Conservation (phyloP, 805 yeast species). For the Metschnikowia drakensbergensis region DNA sequence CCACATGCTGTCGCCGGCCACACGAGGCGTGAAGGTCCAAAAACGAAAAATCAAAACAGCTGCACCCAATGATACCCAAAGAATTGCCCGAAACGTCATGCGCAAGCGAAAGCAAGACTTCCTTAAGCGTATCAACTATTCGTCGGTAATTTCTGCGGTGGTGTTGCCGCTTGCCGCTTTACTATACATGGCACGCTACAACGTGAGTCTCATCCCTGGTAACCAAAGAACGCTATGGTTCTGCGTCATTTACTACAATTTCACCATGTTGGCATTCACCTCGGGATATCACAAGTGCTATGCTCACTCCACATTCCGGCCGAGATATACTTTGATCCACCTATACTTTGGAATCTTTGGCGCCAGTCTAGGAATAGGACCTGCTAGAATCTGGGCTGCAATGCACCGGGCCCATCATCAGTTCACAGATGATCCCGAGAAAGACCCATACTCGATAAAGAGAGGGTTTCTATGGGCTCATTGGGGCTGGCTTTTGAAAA, state of each 20-base stretch:
- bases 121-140: constrained; percentile 35
- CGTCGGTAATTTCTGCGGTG: constrained; percentile 29
- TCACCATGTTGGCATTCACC: constrained; percentile 39
- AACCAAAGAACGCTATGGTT: constrained; percentile 30
- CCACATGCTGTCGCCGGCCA: constrained; percentile 5
- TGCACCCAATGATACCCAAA: constrained; percentile 12
- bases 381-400: constrained; percentile 74
- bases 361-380: constrained; percentile 71
- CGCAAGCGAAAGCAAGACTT: constrained; percentile 34
- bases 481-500: constrained; percentile 80
- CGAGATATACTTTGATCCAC: constrained; percentile 34
- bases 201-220: constrained; percentile 24
- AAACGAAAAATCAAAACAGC: constrained; percentile 22
- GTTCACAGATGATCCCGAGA: constrained; percentile 75
- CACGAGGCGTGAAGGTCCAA: constrained; percentile 21
- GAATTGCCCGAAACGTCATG: constrained; percentile 31
- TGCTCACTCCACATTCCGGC: constrained; percentile 37
- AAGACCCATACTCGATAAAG: constrained; percentile 82
- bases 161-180: constrained; percentile 32
- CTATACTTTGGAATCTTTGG: constrained; percentile 57
- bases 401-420: constrained; percentile 90
- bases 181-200: constrained; percentile 21
- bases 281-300: constrained; percentile 42
- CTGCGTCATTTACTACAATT: constrained; percentile 29
- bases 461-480: constrained; percentile 80